phyloP scores from a whole-genome alignment of 805 yeast genomes.

The Candida verbasci region DNA sequence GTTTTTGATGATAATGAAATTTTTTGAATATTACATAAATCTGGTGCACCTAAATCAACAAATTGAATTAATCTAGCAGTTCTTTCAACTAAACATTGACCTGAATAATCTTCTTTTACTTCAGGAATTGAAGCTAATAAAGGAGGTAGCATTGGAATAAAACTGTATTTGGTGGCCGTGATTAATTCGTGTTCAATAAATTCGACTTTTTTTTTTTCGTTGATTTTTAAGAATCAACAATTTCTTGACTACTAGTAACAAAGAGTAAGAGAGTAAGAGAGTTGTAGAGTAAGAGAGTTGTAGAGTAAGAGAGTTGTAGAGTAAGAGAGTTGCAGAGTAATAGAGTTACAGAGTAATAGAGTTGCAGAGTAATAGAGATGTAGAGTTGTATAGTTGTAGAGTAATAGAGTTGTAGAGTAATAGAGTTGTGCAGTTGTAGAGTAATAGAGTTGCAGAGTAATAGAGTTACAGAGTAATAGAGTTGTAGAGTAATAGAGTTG shows the following conservation, averaged over 20 bases:
- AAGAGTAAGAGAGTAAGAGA: no score
- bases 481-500: no score
- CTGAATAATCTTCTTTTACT: constrained; percentile 52
- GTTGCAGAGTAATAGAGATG: no score
- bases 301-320: no score
- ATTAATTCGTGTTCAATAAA: constrained; percentile 3
- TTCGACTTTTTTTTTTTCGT: not conserved
- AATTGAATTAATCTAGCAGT: constrained; percentile 55
- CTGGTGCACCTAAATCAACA: constrained; percentile 71
- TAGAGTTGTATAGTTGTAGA: no score
- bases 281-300: no score
- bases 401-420: no score
- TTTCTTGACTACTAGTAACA: not conserved
- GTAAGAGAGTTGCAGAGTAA: no score
- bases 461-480: no score
- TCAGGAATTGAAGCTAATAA: constrained; percentile 37
- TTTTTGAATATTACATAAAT: constrained; percentile 50
- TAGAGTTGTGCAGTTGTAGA: no score
- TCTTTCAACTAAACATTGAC: constrained; percentile 61
- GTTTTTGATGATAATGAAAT: constrained; percentile 38
- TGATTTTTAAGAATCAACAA: not conserved
- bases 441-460: no score
- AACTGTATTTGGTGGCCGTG: not conserved
- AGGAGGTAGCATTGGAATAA: constrained; percentile 26
- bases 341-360: no score